Evolutionary conservation across 1,284 basidiomycete genomes (phyloP).

Genomic region (Somion occarium): DNA sequence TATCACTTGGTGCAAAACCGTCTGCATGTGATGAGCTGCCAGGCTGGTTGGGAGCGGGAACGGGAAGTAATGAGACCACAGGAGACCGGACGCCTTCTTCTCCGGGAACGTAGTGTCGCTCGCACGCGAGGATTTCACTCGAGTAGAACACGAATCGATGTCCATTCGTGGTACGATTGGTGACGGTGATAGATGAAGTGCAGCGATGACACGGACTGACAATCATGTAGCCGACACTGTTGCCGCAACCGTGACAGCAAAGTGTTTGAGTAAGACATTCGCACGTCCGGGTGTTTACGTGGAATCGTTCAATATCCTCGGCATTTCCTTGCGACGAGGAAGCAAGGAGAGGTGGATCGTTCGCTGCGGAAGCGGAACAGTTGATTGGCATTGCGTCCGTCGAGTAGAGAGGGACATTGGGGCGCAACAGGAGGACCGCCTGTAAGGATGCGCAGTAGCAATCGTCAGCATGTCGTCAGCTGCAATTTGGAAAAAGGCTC

Average conservation of each 20-base stretch:
- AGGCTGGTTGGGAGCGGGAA: not conserved
- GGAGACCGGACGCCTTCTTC: slow-evolving; percentile 56
- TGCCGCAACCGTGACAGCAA: slow-evolving; percentile 79
- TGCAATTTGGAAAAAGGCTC: not conserved
- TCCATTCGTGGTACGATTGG: slow-evolving; percentile 73
- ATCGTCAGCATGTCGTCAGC: not conserved
- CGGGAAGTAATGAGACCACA: not conserved
- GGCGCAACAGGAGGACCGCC: slow-evolving; percentile 80
- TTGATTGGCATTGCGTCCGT: slow-evolving; percentile 80
- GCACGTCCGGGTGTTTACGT: slow-evolving; percentile 45
- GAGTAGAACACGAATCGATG: slow-evolving; percentile 89
- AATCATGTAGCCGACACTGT: slow-evolving; percentile 73
- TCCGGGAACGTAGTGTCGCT: slow-evolving; percentile 64
- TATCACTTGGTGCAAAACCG: not conserved
- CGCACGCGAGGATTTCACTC: slow-evolving; percentile 64
- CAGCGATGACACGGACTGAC: slow-evolving; percentile 69
- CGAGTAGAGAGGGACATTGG: slow-evolving; percentile 79
- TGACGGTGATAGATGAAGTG: slow-evolving; percentile 60
- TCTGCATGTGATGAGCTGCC: not conserved
- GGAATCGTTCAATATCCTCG: slow-evolving; percentile 33
- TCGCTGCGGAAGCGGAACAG: slow-evolving; percentile 54
- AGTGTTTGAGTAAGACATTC: slow-evolving; percentile 72
- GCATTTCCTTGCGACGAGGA: slow-evolving; percentile 30
- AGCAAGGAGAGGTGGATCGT: slow-evolving; percentile 20
- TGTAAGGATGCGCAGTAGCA: slow-evolving; percentile 26